These are phyloP conservation scores for Zoysia matrella DNA, from an alignment of 202 grass and related monocot genomes.

Conservation along the genomic window DNA sequence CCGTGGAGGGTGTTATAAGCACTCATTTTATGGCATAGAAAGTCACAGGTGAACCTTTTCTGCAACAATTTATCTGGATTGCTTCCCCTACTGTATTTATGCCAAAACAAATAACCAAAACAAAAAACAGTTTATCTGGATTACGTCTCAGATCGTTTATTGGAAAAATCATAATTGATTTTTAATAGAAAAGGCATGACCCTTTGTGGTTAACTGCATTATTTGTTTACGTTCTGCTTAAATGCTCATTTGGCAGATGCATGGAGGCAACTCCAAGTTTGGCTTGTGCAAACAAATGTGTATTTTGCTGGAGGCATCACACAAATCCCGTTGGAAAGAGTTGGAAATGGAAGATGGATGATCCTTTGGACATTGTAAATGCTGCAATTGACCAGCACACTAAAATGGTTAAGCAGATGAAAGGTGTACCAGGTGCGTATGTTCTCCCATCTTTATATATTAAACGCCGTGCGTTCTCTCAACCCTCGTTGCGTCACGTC, in stretches of 20 bases:
- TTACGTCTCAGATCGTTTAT: constrained; percentile 15
- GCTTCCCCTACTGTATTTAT: too few species aligned
- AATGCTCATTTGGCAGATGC: constrained; percentile 70
- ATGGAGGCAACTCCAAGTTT: constrained; percentile 99
- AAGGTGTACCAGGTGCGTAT: constrained; percentile 88
- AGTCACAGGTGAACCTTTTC: constrained; percentile 76
- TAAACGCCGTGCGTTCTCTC: too few species aligned
- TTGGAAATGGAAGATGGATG: constrained; percentile 98
- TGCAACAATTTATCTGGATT: neutral
- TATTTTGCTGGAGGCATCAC: constrained; percentile 99
- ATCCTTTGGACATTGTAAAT: constrained; percentile 89
- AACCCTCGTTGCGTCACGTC: too few species aligned
- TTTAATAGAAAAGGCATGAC: constrained; percentile 10
- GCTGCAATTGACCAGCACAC: constrained; percentile 80
- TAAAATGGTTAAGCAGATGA: constrained; percentile 99
- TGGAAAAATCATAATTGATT: constrained; percentile 10
- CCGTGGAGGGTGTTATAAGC: constrained; percentile 96
- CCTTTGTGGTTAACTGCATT: constrained; percentile 3
- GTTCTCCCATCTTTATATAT: neutral
- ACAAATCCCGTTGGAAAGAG: constrained; percentile 98
- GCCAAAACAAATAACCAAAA: too few species aligned
- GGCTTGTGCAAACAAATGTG: constrained; percentile 99
- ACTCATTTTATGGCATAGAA: constrained; percentile 99
- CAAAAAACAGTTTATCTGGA: neutral
- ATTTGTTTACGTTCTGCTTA: constrained; percentile 16